Evolutionary conservation across 805 yeast species (phyloP).

Genomic region (Peterozyma toletana): DNA sequence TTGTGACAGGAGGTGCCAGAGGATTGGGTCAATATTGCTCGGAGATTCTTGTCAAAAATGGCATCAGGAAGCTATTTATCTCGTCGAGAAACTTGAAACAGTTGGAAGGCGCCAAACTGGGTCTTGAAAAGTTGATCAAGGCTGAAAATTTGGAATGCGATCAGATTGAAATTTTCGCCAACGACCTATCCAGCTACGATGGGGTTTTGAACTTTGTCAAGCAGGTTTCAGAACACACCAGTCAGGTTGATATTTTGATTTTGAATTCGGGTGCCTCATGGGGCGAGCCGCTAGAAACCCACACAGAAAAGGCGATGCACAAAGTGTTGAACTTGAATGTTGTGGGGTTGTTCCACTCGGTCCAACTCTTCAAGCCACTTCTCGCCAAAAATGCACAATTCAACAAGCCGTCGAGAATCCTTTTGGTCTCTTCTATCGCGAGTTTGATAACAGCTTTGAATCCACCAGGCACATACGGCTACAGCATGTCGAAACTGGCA

Average conservation of each 20-base stretch:
- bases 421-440: constrained; percentile 63
- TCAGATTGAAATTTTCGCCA: constrained; percentile 40
- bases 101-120: constrained; percentile 45
- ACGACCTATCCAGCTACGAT: constrained; percentile 44
- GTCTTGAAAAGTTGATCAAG: constrained; percentile 21
- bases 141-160: constrained; percentile 17
- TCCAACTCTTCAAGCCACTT: constrained; percentile 55
- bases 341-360: constrained; percentile 59
- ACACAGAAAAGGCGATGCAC: constrained; percentile 53
- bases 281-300: constrained; percentile 60
- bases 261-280: constrained; percentile 80
- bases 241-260: constrained; percentile 51
- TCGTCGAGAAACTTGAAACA: constrained; percentile 59
- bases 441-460: constrained; percentile 33
- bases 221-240: constrained; percentile 30
- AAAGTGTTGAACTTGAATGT: constrained; percentile 60
- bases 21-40: constrained; percentile 70
- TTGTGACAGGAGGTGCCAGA: constrained; percentile 69
- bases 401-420: constrained; percentile 54
- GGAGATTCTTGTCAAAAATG: constrained; percentile 52
- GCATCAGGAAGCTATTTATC: constrained; percentile 55
- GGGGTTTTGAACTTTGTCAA: constrained; percentile 39
- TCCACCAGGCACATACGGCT: constrained; percentile 57
- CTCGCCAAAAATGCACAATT: constrained; percentile 42
- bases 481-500: constrained; percentile 69